These are phyloP conservation scores for Cryptosporidium andersoni DNA, from an alignment of 169 alveolate species.

Conservation along the genomic window DNA sequence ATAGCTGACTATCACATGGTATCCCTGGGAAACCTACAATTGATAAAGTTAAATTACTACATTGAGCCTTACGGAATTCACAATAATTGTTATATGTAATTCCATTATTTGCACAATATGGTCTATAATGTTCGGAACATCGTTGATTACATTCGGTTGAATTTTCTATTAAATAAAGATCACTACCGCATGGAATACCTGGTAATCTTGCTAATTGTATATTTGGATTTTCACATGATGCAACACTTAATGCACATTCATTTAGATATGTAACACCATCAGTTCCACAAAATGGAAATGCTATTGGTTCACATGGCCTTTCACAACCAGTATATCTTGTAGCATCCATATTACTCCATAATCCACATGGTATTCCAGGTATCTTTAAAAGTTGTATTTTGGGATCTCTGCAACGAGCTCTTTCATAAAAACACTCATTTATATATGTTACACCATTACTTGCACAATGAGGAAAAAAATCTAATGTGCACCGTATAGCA, in stretches of 20 bases:
- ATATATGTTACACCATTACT: slow-evolving; percentile 61
- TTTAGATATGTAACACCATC: slow-evolving; percentile 52
- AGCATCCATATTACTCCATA: slow-evolving; percentile 55
- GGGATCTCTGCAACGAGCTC: slow-evolving; percentile 63
- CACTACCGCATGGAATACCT: slow-evolving; percentile 71
- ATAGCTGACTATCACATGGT: slow-evolving; percentile 67
- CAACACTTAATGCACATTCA: slow-evolving; percentile 50
- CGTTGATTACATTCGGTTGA: slow-evolving; percentile 27
- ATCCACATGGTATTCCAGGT: slow-evolving; percentile 70
- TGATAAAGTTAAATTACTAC: slow-evolving; percentile 38
- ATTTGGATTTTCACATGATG: slow-evolving; percentile 56
- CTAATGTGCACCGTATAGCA: slow-evolving; percentile 37
- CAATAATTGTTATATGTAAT: slow-evolving; percentile 49
- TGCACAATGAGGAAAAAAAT: slow-evolving; percentile 67
- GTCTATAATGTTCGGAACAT: slow-evolving; percentile 67
- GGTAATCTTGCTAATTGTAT: slow-evolving; percentile 52
- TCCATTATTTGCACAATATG: slow-evolving; percentile 60
- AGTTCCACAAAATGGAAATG: slow-evolving; percentile 68
- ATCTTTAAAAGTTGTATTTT: slow-evolving; percentile 52
- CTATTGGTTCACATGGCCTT: slow-evolving; percentile 59
- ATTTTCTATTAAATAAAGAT: slow-evolving; percentile 1
- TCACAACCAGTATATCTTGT: slow-evolving; percentile 68
- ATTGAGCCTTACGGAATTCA: slow-evolving; percentile 50
- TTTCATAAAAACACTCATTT: slow-evolving; percentile 51
- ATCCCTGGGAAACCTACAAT: slow-evolving; percentile 69